Percentiles rank a stretch among this genome's conserved stretches.
Evolutionary conservation across 2,329 filamentous ascomycete genomes (phyloP).

Genomic region (Botrytis elliptica): DNA sequence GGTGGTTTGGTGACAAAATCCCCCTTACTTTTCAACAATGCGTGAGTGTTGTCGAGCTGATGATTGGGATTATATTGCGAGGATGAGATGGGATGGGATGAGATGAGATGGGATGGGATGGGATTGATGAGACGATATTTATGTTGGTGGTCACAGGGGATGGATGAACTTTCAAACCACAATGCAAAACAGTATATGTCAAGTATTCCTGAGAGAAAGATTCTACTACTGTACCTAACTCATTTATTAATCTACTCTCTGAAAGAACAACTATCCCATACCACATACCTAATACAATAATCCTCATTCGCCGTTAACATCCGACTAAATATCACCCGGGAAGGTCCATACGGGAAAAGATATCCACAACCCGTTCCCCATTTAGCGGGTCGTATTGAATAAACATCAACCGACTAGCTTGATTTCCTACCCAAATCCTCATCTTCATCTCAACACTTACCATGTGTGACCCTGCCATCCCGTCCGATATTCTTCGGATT

Average conservation of each 20-base stretch:
- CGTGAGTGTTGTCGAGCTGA: not conserved
- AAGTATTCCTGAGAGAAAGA: not conserved
- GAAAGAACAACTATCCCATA: not conserved
- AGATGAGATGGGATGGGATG: not conserved
- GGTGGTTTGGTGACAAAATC: not conserved
- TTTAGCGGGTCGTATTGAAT: not conserved
- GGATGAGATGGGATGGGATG: not conserved
- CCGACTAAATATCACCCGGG: not conserved
- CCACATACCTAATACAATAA: not conserved
- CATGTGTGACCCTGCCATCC: not conserved
- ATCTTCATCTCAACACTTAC: not conserved
- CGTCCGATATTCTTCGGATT: conserved; percentile 4
- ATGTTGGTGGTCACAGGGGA: not conserved
- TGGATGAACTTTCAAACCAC: not conserved
- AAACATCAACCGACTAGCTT: not conserved
- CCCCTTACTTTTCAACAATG: not conserved
- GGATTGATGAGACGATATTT: not conserved
- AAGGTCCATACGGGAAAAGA: conserved; percentile 1
- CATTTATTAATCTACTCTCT: not conserved
- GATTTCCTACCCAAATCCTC: not conserved
- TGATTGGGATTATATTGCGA: not conserved
- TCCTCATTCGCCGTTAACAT: not conserved
- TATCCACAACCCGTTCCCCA: not conserved
- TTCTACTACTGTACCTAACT: no score
- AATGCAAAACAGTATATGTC: not conserved